A percentile compares a stretch with the other conserved stretches of the same genome.
Conservation (phyloP, 257 asterid genomes). For the Perilla frutescens region DNA sequence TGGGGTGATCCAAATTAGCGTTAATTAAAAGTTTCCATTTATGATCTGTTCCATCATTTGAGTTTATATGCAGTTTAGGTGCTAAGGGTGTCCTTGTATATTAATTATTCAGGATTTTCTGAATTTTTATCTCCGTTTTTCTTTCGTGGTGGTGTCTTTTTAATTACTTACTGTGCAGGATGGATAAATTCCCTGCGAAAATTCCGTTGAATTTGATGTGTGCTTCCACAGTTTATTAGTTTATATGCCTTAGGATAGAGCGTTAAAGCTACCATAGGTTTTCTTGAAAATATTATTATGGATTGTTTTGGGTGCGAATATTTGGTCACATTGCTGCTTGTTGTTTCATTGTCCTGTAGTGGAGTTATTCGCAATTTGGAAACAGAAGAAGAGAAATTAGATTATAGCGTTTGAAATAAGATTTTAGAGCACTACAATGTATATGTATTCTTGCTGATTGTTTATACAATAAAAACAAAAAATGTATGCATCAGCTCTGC, state of each 20-base stretch:
- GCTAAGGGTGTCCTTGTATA: background rate
- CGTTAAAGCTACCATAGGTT: background rate
- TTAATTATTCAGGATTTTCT: slow-evolving; percentile 6
- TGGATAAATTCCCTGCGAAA: background rate
- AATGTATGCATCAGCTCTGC: background rate
- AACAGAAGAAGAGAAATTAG: background rate
- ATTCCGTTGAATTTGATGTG: slow-evolving; percentile 2
- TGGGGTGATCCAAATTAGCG: slow-evolving; percentile 17
- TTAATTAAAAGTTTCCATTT: background rate
- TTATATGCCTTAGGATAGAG: background rate
- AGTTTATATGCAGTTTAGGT: slow-evolving; percentile 25
- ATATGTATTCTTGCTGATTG: background rate
- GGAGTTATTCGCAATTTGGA: slow-evolving; percentile 7
- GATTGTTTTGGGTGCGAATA: background rate
- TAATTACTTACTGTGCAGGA: background rate
- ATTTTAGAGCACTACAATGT: background rate
- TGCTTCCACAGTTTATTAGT: slow-evolving; percentile 1
- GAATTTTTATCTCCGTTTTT: background rate
- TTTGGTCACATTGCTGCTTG: background rate
- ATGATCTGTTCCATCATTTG: slow-evolving; percentile 10
- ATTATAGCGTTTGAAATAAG: background rate
- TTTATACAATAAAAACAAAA: background rate
- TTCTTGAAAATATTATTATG: slow-evolving; percentile 3
- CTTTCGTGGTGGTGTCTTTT: background rate
- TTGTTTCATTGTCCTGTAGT: background rate